phyloP scores from a whole-genome alignment of 768 basidiomycete species.

The Lactarius trivialis region DNA sequence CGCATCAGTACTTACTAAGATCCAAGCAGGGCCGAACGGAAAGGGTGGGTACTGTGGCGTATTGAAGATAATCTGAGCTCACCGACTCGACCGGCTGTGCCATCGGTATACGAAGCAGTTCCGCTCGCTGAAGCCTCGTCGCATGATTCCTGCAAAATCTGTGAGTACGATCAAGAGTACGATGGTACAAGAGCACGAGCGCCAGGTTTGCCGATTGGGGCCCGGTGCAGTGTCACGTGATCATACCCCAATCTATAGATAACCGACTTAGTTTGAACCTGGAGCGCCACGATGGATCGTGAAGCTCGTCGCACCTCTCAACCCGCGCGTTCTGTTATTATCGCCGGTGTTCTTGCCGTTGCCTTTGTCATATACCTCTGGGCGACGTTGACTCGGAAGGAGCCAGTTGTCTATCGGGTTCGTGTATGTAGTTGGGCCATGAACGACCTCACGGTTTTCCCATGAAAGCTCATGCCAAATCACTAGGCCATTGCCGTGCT shows the following conservation, averaged over 20 bases:
- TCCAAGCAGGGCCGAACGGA: conserved; percentile 87
- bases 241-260: not conserved
- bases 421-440: not conserved
- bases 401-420: not conserved
- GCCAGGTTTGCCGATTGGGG: too few species aligned
- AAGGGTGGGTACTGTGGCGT: too few species aligned
- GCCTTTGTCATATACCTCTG: not conserved
- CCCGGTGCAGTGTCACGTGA: not conserved
- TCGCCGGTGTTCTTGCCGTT: not conserved
- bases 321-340: not conserved
- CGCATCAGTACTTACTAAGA: conserved; percentile 41
- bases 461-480: not conserved
- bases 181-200: too few species aligned
- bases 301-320: not conserved
- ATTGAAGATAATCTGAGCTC: too few species aligned
- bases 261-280: not conserved
- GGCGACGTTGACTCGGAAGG: not conserved
- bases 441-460: not conserved
- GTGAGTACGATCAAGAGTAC: too few species aligned
- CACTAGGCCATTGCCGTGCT: conserved; percentile 53
- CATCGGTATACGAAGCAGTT: too few species aligned
- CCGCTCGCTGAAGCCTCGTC: too few species aligned
- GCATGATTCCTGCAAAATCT: too few species aligned
- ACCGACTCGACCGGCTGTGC: too few species aligned
- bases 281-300: not conserved